These are phyloP conservation scores for Scytalidium lignicola DNA, from an alignment of 2,329 filamentous ascomycete genomes.

Conservation along the genomic window DNA sequence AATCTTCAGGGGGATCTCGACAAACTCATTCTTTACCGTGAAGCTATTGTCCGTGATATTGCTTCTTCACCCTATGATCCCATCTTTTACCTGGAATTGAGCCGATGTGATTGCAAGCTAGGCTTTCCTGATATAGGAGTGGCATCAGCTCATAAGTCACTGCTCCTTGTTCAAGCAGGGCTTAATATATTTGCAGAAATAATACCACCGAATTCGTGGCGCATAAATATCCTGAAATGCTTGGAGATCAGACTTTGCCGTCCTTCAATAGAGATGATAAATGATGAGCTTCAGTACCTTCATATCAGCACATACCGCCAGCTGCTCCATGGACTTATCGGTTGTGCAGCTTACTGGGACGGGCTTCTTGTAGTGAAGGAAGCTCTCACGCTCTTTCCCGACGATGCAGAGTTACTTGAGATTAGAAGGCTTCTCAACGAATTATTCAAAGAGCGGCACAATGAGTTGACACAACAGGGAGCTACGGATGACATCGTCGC, in stretches of 20 bases:
- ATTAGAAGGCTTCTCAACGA: slow-evolving; percentile 2
- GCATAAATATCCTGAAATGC: slow-evolving; percentile 3
- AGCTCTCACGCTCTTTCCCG: slow-evolving; percentile 13
- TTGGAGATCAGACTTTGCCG: background rate
- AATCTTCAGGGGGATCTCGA: slow-evolving; percentile 10
- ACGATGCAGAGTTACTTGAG: slow-evolving; percentile 10
- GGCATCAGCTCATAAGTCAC: slow-evolving; percentile 12
- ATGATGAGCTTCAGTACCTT: slow-evolving; percentile 11
- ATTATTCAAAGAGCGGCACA: slow-evolving; percentile 8
- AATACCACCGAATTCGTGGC: background rate
- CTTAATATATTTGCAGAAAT: slow-evolving; percentile 3
- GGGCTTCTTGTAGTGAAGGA: slow-evolving; percentile 11
- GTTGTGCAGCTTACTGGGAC: slow-evolving; percentile 19
- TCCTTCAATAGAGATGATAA: slow-evolving; percentile 2
- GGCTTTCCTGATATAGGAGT: slow-evolving; percentile 20
- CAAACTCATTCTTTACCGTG: slow-evolving; percentile 7
- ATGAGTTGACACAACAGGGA: background rate
- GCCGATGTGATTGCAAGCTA: slow-evolving; percentile 9
- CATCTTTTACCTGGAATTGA: slow-evolving; percentile 9
- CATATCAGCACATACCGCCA: slow-evolving; percentile 9
- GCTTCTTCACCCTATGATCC: slow-evolving; percentile 15
- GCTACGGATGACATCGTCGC: background rate
- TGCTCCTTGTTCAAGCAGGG: slow-evolving; percentile 16
- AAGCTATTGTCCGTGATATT: slow-evolving; percentile 7
- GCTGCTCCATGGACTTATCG: slow-evolving; percentile 12